These are phyloP conservation scores for Medicago lupulina DNA, from an alignment of 306 rosid species.

Conservation along the genomic window DNA sequence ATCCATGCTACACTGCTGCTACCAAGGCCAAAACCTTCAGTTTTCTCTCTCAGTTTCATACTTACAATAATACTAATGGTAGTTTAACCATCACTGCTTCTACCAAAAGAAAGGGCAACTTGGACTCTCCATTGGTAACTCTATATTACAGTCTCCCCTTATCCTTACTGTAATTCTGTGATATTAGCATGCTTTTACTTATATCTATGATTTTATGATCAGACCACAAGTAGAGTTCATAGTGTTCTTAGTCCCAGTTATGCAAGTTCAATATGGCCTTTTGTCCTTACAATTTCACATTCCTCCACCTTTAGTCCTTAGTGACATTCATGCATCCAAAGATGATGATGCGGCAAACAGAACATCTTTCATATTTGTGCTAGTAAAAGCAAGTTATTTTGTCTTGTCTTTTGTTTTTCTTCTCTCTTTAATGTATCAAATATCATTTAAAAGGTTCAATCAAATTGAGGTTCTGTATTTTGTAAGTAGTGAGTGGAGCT, in stretches of 20 bases:
- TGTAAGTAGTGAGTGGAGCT: background rate
- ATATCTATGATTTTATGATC: slow-evolving; percentile 13
- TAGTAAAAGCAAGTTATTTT: background rate
- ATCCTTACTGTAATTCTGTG: background rate
- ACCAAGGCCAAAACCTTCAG: slow-evolving; percentile 26
- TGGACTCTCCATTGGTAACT: slow-evolving; percentile 50
- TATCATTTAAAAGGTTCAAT: slow-evolving; percentile 3
- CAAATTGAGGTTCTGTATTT: background rate
- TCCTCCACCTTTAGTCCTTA: background rate
- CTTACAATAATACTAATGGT: slow-evolving; percentile 26
- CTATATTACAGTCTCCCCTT: background rate
- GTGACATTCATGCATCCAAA: background rate
- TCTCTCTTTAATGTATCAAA: background rate
- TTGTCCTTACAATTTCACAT: too few relatives aligned
- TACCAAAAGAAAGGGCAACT: slow-evolving; percentile 42
- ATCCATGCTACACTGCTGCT: slow-evolving; percentile 18
- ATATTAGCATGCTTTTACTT: background rate
- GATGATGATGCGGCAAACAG: too few relatives aligned
- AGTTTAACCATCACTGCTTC: slow-evolving; percentile 27
- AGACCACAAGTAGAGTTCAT: background rate
- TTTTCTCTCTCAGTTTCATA: slow-evolving; percentile 35
- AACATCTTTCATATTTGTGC: too few relatives aligned
- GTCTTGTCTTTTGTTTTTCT: background rate
- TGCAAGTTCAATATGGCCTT: too few relatives aligned
- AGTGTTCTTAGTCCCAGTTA: too few relatives aligned